Evolutionary conservation across 1,284 basidiomycete species (phyloP).

Genomic region (Cutaneotrichosporon curvatum): DNA sequence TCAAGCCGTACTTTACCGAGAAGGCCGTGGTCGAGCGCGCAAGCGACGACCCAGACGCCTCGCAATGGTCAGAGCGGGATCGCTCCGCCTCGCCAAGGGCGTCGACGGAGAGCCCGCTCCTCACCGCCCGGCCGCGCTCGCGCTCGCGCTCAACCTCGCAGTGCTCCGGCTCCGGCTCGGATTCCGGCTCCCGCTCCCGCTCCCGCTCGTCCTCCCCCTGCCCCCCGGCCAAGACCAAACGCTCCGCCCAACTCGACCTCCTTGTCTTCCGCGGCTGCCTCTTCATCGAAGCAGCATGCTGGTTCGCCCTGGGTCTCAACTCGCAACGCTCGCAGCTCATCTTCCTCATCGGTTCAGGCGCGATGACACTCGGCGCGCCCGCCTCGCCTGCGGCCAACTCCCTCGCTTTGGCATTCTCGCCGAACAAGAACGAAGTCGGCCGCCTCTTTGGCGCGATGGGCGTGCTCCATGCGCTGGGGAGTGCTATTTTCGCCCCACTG

Average conservation of each 20-base stretch:
- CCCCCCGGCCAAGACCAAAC: slow-evolving; percentile 15
- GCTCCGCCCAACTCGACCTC: slow-evolving; percentile 38
- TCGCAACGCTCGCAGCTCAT: slow-evolving; percentile 7
- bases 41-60: slow-evolving; percentile 6
- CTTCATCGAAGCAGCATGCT: slow-evolving; percentile 55
- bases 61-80: not conserved
- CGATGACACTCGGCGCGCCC: slow-evolving; percentile 34
- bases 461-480: slow-evolving; percentile 37
- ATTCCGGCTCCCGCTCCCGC: no score
- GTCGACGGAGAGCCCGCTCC: slow-evolving; percentile 6
- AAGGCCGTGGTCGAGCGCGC: slow-evolving; percentile 9
- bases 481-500: slow-evolving; percentile 36
- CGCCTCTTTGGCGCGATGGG: slow-evolving; percentile 42
- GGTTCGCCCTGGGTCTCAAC: slow-evolving; percentile 49
- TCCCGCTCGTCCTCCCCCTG: slow-evolving; percentile 1
- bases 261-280: slow-evolving; percentile 37
- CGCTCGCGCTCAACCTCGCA: no score
- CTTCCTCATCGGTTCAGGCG: slow-evolving; percentile 32
- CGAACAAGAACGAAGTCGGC: slow-evolving; percentile 35
- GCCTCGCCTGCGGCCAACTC: slow-evolving; percentile 35
- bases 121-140: slow-evolving; percentile 1
- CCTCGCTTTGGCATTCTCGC: slow-evolving; percentile 39
- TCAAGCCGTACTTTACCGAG: slow-evolving; percentile 36
- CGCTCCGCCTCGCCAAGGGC: not conserved
- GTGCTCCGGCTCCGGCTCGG: no score